phyloP scores from a whole-genome alignment of 371 early-diverging fungal genomes.

The Mortierella sp. region DNA sequence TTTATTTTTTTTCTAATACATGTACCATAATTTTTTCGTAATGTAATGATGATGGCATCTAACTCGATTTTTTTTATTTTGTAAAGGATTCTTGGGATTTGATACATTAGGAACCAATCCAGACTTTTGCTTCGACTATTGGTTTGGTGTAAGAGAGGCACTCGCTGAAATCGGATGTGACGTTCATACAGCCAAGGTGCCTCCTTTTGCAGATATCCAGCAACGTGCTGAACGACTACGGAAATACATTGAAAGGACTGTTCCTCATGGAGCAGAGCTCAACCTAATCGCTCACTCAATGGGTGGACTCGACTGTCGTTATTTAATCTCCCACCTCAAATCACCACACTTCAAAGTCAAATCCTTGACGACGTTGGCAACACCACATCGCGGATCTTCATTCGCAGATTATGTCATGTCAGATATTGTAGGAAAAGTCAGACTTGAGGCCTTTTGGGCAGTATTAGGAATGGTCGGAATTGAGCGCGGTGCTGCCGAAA shows the following conservation, averaged over 20 bases:
- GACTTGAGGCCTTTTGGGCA: constrained; percentile 43
- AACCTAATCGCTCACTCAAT: constrained; percentile 62
- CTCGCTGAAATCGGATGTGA: constrained; percentile 83
- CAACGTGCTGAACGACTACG: constrained; percentile 84
- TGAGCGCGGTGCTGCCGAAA: constrained; percentile 59
- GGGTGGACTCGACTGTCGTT: constrained; percentile 93
- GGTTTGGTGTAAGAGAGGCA: constrained; percentile 88
- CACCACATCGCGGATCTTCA: constrained; percentile 91
- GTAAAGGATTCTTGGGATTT: constrained; percentile 66
- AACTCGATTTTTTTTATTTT: background rate
- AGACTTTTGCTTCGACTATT: constrained; percentile 86
- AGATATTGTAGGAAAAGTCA: constrained; percentile 34
- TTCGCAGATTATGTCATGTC: constrained; percentile 83
- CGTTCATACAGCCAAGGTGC: constrained; percentile 85
- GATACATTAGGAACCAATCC: constrained; percentile 71
- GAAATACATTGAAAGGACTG: constrained; percentile 64
- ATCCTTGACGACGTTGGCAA: constrained; percentile 88
- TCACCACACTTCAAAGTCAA: constrained; percentile 72
- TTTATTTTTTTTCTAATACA: constrained; percentile 56
- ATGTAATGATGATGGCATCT: background rate
- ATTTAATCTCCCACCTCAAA: constrained; percentile 81
- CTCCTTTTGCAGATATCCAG: constrained; percentile 79
- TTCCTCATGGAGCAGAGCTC: constrained; percentile 67
- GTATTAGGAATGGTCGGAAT: constrained; percentile 29
- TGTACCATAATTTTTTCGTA: constrained; percentile 27